Percentiles rank a stretch among this genome's conserved stretches.
Evolutionary conservation across 495 filamentous ascomycete genomes (phyloP).

Genomic region (Penicillium soppii): DNA sequence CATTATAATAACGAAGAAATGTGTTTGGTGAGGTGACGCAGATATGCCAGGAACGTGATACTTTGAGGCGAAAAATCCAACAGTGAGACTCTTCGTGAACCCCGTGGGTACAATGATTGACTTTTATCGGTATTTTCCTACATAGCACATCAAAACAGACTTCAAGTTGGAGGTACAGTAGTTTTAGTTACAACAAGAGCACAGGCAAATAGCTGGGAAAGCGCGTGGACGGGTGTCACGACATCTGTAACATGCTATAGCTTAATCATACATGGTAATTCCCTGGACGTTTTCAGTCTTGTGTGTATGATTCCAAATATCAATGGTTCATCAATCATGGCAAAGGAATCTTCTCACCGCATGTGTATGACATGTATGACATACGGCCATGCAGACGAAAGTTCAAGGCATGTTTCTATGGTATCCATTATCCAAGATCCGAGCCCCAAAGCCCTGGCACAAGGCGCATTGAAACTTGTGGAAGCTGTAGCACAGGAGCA

Average conservation of each 20-base stretch:
- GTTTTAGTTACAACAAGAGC: constrained; percentile 2
- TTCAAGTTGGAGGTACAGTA: not conserved
- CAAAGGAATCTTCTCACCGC: not conserved
- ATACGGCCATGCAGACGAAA: not conserved
- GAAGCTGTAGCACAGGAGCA: constrained; percentile 1
- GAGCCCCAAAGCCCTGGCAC: constrained; percentile 3
- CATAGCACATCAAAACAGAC: not conserved
- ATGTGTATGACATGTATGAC: constrained; percentile 7
- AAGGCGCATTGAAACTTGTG: constrained; percentile 1
- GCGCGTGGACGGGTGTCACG: constrained; percentile 6
- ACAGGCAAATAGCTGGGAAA: not conserved
- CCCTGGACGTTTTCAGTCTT: not conserved
- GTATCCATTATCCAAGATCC: not conserved
- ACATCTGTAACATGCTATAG: not conserved
- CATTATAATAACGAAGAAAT: constrained; percentile 2
- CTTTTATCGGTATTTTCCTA: too few relatives aligned
- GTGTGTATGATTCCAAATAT: not conserved
- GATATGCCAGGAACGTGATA: too few relatives aligned
- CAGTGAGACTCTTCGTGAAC: too few relatives aligned
- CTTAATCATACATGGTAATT: not conserved
- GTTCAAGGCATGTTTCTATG: not conserved
- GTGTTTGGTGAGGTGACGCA: too few relatives aligned
- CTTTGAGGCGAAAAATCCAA: too few relatives aligned
- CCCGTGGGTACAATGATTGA: too few relatives aligned
- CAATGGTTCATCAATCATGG: not conserved